Evolutionary conservation across 176 grass and related monocot species (phyloP).

Genomic region (Thinopyrum elongatum): DNA sequence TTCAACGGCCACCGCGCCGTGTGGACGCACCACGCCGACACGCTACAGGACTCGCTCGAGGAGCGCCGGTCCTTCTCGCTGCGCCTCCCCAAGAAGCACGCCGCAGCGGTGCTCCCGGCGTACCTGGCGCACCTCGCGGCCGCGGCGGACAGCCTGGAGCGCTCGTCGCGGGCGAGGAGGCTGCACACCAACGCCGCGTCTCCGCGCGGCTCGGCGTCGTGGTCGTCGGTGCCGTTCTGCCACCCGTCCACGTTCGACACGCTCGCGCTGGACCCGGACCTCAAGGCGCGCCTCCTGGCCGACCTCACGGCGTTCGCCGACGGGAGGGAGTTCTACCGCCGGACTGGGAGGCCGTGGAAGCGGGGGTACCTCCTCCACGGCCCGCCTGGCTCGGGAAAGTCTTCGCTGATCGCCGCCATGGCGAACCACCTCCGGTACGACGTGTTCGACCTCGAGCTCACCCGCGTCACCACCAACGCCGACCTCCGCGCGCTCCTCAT

Average conservation of each 20-base stretch:
- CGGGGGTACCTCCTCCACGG: conserved; percentile 91
- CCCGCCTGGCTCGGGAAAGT: conserved; percentile 79
- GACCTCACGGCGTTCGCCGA: conserved; percentile 76
- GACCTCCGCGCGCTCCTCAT: conserved; percentile 82
- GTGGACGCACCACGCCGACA: conserved; percentile 90
- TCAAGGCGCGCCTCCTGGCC: conserved; percentile 62
- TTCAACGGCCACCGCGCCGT: conserved; percentile 73
- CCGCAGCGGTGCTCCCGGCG: conserved; percentile 60
- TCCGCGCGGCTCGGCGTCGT: conserved; percentile 40
- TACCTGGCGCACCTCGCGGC: conserved; percentile 72
- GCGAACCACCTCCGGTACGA: conserved; percentile 93
- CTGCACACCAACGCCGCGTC: conserved; percentile 71
- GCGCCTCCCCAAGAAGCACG: conserved; percentile 77
- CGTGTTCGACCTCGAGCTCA: conserved; percentile 94
- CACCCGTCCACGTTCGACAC: conserved; percentile 92
- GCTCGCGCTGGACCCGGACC: conserved; percentile 72
- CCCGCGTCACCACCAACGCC: conserved; percentile 71
- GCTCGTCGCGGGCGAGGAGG: conserved; percentile 69
- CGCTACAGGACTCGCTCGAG: conserved; percentile 93
- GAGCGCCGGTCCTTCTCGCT: conserved; percentile 88
- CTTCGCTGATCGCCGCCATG: conserved; percentile 93
- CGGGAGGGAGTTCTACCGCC: conserved; percentile 79
- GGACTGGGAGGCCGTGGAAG: conserved; percentile 79
- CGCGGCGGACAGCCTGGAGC: conserved; percentile 70
- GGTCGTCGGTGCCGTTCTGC: conserved; percentile 83